Conservation (phyloP, 2,329 filamentous ascomycete species). For the Lasiodiplodia sp. region DNA sequence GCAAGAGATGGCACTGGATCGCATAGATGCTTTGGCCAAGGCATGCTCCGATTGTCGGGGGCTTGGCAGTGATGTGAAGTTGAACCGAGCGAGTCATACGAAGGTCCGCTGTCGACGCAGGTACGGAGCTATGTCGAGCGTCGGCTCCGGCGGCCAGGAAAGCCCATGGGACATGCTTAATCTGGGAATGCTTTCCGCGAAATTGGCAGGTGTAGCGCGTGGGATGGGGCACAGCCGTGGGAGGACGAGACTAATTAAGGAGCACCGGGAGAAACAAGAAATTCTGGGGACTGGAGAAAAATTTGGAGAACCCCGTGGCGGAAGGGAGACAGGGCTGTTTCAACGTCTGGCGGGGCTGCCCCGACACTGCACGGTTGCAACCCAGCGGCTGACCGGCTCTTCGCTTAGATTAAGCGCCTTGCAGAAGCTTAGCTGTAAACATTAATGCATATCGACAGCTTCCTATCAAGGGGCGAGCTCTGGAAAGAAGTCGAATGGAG, state of each 20-base stretch:
- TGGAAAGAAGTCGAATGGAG: conserved; percentile 5
- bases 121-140: conserved; percentile 6
- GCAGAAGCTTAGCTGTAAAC: background rate
- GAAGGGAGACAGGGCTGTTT: background rate
- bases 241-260: background rate
- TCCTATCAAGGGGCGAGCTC: background rate
- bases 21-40: conserved; percentile 5
- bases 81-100: conserved; percentile 3
- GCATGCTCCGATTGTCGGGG: conserved; percentile 15
- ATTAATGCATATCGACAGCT: background rate
- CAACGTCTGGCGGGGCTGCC: background rate
- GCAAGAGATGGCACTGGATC: background rate
- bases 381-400: background rate
- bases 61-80: conserved; percentile 7
- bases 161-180: conserved; percentile 9
- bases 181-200: conserved; percentile 7
- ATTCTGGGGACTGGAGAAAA: background rate
- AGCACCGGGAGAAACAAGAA: background rate
- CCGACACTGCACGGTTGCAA: background rate
- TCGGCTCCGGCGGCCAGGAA: conserved; percentile 6
- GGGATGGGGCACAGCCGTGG: background rate
- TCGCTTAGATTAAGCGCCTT: background rate
- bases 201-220: background rate
- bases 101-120: background rate
- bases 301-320: background rate